Evolutionary conservation across 805 yeast genomes (phyloP).

Genomic region (Saccharomyces jurei): DNA sequence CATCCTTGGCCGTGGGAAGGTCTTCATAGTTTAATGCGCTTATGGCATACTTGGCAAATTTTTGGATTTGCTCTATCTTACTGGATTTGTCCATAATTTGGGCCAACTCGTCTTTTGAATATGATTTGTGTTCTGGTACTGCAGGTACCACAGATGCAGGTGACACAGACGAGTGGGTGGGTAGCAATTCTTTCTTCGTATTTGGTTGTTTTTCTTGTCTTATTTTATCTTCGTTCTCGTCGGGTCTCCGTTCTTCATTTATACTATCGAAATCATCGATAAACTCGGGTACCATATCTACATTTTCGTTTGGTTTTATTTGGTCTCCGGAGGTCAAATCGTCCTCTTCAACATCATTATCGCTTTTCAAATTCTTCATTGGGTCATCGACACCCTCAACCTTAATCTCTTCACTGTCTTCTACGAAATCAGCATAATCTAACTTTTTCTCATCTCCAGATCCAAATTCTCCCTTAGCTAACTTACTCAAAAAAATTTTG

Average conservation of each 20-base stretch:
- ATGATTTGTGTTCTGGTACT: constrained; percentile 4
- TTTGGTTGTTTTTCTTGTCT: not conserved
- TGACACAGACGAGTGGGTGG: not conserved
- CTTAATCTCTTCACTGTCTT: not conserved
- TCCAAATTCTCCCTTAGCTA: constrained; percentile 20
- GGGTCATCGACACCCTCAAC: not conserved
- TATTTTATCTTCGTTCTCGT: not conserved
- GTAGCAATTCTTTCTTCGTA: constrained; percentile 1
- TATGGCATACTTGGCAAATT: constrained; percentile 64
- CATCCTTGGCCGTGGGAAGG: constrained; percentile 55
- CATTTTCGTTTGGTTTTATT: not conserved
- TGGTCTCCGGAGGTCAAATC: constrained; percentile 2
- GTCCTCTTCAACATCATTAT: not conserved
- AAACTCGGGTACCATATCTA: not conserved
- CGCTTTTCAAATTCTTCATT: not conserved
- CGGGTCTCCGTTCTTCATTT: not conserved
- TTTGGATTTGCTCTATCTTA: constrained; percentile 52
- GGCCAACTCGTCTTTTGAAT: constrained; percentile 35
- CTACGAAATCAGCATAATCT: constrained; percentile 3
- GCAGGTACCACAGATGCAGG: not conserved
- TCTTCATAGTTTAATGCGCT: constrained; percentile 78
- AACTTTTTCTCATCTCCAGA: not conserved
- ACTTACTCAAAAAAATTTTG: constrained; percentile 21
- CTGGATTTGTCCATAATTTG: constrained; percentile 48
- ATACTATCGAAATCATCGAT: not conserved